Evolutionary conservation across 2,329 filamentous ascomycete species (phyloP).

Genomic region (Hortaea werneckii): DNA sequence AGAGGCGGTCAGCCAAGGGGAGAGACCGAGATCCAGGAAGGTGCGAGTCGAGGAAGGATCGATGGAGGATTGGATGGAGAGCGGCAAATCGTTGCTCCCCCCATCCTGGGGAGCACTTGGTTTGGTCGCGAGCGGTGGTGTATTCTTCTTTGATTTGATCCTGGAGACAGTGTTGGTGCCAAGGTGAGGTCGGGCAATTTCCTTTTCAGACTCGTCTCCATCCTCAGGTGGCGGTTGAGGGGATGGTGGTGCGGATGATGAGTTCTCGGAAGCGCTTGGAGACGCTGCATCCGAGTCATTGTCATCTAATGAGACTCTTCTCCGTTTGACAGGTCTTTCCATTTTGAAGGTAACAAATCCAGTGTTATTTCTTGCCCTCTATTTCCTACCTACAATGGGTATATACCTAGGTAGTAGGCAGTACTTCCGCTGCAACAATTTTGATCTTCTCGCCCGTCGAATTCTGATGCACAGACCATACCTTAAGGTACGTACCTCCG

Average conservation of each 20-base stretch:
- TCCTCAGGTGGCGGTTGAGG: background rate
- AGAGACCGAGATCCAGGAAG: conserved; percentile 23
- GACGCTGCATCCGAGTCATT: background rate
- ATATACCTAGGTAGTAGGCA: background rate
- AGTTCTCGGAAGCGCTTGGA: background rate
- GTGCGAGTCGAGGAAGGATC: conserved; percentile 17
- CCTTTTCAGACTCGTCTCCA: background rate
- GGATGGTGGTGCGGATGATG: background rate
- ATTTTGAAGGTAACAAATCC: background rate
- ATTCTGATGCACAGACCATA: background rate
- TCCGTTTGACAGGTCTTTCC: conserved; percentile 3
- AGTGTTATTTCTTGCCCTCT: too few relatives aligned
- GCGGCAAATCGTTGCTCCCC: conserved; percentile 1
- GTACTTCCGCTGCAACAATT: background rate
- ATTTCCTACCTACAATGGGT: too few relatives aligned
- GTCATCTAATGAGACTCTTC: background rate
- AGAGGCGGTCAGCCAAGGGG: conserved; percentile 70
- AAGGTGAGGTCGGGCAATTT: conserved; percentile 1
- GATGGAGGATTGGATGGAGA: conserved; percentile 19
- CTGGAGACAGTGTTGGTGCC: conserved; percentile 9
- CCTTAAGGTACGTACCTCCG: too few relatives aligned
- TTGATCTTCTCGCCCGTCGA: background rate
- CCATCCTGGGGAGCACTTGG: background rate
- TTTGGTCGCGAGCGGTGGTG: background rate
- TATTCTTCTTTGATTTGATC: conserved; percentile 13